Conservation (phyloP, 345 rosid species). For the Euphorbia peplus region DNA sequence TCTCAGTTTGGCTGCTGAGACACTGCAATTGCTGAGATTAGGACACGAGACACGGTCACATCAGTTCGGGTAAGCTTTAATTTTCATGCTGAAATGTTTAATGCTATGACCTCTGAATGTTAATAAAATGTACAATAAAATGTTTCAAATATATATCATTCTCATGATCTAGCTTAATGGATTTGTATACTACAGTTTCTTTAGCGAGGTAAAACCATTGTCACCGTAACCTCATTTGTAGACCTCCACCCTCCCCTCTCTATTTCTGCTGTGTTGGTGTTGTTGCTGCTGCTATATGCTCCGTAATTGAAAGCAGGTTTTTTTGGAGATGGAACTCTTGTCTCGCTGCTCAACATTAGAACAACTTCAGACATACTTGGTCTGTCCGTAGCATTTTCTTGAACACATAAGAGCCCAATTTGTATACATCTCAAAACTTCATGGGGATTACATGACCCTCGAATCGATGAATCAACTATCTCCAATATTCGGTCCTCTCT, state of each 20-base stretch:
- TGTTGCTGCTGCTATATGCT: neutral
- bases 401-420: slow-evolving; percentile 16
- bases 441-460: neutral
- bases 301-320: slow-evolving; percentile 8
- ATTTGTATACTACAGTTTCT: no score
- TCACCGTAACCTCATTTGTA: neutral
- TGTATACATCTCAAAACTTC: slow-evolving; percentile 15
- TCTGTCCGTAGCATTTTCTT: slow-evolving; percentile 1
- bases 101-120: neutral
- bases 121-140: neutral
- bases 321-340: neutral
- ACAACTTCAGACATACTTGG: slow-evolving; percentile 13
- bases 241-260: neutral
- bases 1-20: neutral
- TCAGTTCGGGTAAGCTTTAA: neutral
- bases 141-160: neutral
- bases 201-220: neutral
- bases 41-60: no score
- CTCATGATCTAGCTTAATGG: neutral
- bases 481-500: slow-evolving; percentile 7
- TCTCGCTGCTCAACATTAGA: slow-evolving; percentile 8
- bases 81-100: neutral
- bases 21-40: neutral
- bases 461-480: slow-evolving; percentile 9
- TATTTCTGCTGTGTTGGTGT: neutral